These are phyloP conservation scores for Pisolithus thermaeus DNA, from an alignment of 1,284 basidiomycete species.

Conservation along the genomic window DNA sequence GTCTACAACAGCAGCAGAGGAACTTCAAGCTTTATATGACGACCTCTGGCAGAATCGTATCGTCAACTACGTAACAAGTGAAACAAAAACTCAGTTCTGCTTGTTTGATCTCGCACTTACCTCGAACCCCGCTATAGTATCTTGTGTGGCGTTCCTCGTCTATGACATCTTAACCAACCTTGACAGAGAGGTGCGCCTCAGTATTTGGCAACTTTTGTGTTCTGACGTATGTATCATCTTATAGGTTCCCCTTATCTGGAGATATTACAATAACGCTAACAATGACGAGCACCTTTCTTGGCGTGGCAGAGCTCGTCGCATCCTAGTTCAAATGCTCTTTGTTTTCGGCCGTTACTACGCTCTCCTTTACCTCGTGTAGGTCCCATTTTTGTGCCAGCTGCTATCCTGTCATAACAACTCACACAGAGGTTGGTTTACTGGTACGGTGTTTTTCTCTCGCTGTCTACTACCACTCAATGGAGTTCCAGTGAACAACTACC, in stretches of 20 bases:
- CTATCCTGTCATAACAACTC: background rate
- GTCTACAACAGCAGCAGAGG: background rate
- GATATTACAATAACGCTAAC: background rate
- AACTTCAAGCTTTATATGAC: background rate
- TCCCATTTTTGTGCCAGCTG: background rate
- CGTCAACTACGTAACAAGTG: background rate
- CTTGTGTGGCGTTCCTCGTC: background rate
- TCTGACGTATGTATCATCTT: background rate
- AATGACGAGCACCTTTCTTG: background rate
- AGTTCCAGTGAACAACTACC: background rate
- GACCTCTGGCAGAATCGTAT: background rate
- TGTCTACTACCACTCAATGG: conserved; percentile 9
- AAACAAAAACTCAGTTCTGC: background rate
- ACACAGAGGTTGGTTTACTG: background rate
- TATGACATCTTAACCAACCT: background rate
- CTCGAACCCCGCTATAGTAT: background rate
- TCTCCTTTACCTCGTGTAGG: conserved; percentile 16
- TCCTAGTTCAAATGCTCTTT: conserved; percentile 7
- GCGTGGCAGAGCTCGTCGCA: background rate
- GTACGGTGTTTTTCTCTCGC: background rate
- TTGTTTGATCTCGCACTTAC: background rate
- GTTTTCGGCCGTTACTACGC: conserved; percentile 22
- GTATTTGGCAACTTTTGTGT: background rate
- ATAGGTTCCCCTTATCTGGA: conserved; percentile 15
- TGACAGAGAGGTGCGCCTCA: too few relatives aligned